phyloP scores from a whole-genome alignment of 1,139 yeast species.

The Geotrichum fermentans region DNA sequence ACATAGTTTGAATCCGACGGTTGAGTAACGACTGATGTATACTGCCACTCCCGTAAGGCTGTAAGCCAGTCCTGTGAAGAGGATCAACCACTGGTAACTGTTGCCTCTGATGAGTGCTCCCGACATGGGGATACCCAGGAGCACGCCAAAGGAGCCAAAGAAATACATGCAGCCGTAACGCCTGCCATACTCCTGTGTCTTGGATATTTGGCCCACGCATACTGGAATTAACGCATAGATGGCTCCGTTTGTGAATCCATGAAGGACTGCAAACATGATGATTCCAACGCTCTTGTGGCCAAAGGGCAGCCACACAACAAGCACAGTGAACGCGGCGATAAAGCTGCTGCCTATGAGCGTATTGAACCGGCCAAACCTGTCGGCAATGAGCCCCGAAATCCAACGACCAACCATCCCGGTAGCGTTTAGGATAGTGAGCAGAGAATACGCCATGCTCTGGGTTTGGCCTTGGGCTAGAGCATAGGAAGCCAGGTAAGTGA shows the following conservation, averaged over 20 bases:
- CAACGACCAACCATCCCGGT: slow-evolving; percentile 57
- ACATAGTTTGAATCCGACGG: slow-evolving; percentile 17
- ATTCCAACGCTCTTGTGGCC: slow-evolving; percentile 40
- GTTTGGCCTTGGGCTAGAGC: slow-evolving; percentile 51
- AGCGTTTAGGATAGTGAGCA: slow-evolving; percentile 50
- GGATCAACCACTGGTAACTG: slow-evolving; percentile 22
- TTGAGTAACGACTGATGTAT: slow-evolving; percentile 12
- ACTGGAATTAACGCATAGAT: slow-evolving; percentile 48
- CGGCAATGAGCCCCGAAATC: slow-evolving; percentile 51
- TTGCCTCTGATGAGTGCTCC: slow-evolving; percentile 46
- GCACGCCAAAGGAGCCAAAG: slow-evolving; percentile 43
- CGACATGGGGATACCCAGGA: slow-evolving; percentile 50
- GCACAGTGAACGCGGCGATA: slow-evolving; percentile 40
- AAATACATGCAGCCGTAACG: slow-evolving; percentile 47
- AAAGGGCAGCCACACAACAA: slow-evolving; percentile 53
- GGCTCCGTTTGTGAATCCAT: slow-evolving; percentile 52
- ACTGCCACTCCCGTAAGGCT: slow-evolving; percentile 8
- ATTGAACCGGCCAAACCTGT: slow-evolving; percentile 56
- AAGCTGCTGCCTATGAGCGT: slow-evolving; percentile 44
- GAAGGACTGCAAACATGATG: slow-evolving; percentile 46
- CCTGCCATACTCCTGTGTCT: slow-evolving; percentile 47
- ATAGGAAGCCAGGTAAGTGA: slow-evolving; percentile 54
- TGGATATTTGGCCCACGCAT: slow-evolving; percentile 48
- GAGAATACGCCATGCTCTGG: slow-evolving; percentile 48
- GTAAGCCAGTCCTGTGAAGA: slow-evolving; percentile 17